Percentiles rank a stretch among this genome's conserved stretches.
These are phyloP conservation scores for Bipolaris bicolor DNA, from an alignment of 2,329 filamentous ascomycete species.

Conservation along the genomic window DNA sequence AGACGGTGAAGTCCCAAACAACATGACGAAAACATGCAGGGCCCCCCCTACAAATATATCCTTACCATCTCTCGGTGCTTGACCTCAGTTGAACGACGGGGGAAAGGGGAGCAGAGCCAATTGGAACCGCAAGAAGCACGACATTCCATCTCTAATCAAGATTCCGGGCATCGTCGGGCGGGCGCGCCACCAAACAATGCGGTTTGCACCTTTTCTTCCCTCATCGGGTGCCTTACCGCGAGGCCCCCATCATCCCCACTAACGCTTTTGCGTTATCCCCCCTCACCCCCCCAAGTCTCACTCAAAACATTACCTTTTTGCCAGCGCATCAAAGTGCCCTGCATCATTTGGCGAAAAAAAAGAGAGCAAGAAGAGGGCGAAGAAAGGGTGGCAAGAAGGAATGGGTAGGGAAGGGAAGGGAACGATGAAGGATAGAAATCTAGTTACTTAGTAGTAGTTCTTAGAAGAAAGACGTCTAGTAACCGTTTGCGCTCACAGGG, in stretches of 20 bases:
- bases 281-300: background rate
- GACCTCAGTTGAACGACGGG: background rate
- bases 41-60: background rate
- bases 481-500: too few relatives aligned
- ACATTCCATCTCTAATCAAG: constrained; percentile 1
- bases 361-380: background rate
- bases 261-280: constrained; percentile 7
- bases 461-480: too few relatives aligned
- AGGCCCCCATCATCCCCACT: constrained; percentile 16
- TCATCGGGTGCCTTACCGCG: constrained; percentile 21
- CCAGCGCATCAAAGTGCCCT: constrained; percentile 6
- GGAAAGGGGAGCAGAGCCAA: background rate
- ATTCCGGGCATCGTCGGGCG: constrained; percentile 1
- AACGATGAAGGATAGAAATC: too few relatives aligned
- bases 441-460: too few relatives aligned
- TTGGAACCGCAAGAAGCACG: background rate
- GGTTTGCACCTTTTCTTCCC: constrained; percentile 8
- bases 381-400: background rate
- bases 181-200: constrained; percentile 5
- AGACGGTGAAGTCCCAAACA: background rate
- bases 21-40: background rate
- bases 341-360: constrained; percentile 8
- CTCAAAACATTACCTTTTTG: constrained; percentile 1
- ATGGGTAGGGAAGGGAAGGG: background rate
- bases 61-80: too few relatives aligned